A percentile compares a stretch with the other conserved stretches of the same genome.
Conservation (phyloP, 129 eudicot genomes). For the Chrysanthemum lavandulifolium region DNA sequence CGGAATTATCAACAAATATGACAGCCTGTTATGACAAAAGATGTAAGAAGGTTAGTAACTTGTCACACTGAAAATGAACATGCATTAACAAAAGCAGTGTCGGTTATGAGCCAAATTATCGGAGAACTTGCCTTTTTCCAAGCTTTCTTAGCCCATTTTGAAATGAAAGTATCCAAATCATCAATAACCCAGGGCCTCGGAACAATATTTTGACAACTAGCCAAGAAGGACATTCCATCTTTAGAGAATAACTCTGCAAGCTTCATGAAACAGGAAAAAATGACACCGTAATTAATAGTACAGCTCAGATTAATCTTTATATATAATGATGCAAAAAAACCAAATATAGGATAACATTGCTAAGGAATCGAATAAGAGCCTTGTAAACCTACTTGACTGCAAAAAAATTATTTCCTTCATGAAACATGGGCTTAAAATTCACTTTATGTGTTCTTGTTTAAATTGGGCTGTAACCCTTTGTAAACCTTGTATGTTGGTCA, state of each 20-base stretch:
- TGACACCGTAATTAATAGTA: not conserved
- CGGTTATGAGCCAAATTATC: not conserved
- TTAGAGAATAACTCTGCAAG: conserved; percentile 99
- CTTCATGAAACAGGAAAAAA: conserved; percentile 48
- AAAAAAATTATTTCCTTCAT: not conserved
- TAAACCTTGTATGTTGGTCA: no score
- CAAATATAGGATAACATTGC: not conserved
- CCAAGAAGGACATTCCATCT: conserved; percentile 95
- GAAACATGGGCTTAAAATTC: not conserved
- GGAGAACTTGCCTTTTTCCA: conserved; percentile 83
- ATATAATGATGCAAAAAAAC: conserved; percentile 10
- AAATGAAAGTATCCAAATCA: conserved; percentile 77
- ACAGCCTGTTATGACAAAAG: conserved; percentile 63
- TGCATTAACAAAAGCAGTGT: conserved; percentile 10
- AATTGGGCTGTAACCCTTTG: no score
- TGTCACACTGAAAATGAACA: not conserved
- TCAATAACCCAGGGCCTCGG: conserved; percentile 99
- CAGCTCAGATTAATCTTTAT: not conserved
- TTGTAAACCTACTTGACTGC: conserved; percentile 1
- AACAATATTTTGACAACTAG: conserved; percentile 93
- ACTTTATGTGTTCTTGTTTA: not conserved
- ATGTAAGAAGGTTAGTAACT: conserved; percentile 29
- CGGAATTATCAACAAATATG: conserved; percentile 95
- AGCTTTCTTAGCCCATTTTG: conserved; percentile 67
- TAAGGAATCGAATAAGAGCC: conserved; percentile 7